phyloP scores from a whole-genome alignment of 139 green algal species.

The Ettlia oleoabundans region DNA sequence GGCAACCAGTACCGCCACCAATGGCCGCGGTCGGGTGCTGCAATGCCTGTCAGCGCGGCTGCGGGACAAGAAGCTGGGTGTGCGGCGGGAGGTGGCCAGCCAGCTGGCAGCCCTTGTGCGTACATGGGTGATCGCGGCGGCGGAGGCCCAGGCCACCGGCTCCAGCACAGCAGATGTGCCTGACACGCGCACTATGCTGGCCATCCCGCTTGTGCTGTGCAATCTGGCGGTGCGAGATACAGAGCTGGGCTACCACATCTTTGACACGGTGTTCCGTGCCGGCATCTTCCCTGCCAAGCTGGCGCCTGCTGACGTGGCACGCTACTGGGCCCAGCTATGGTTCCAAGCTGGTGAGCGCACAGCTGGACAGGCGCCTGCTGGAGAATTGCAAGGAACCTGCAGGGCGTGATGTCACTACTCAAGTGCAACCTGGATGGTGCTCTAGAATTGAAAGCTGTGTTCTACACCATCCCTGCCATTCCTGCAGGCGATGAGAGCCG shows the following conservation, averaged over 20 bases:
- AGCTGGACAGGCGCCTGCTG: not conserved
- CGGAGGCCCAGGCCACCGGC: no score
- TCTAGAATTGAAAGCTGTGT: conserved; percentile 21
- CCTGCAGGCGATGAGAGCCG: not conserved
- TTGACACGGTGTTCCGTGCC: conserved; percentile 45
- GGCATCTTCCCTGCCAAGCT: conserved; percentile 69
- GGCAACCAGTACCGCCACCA: conserved; percentile 26
- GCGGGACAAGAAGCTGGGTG: conserved; percentile 71
- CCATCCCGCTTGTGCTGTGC: conserved; percentile 27
- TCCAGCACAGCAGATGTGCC: not conserved
- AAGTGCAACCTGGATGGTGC: not conserved
- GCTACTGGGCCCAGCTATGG: conserved; percentile 61
- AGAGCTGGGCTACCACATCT: conserved; percentile 50
- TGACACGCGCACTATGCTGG: not conserved
- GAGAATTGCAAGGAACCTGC: no score
- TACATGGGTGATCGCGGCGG: conserved; percentile 7
- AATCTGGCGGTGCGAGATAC: conserved; percentile 39
- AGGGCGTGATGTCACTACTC: no score
- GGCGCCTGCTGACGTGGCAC: conserved; percentile 20
- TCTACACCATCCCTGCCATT: conserved; percentile 12
- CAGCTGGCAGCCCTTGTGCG: conserved; percentile 25
- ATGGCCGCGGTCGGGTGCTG: conserved; percentile 29
- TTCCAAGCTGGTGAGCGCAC: not conserved
- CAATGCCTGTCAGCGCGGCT: conserved; percentile 53
- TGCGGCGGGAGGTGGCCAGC: conserved; percentile 64